Conservation (phyloP, 352 stramenopile genomes). For the Thalassiosira mediterranea region DNA sequence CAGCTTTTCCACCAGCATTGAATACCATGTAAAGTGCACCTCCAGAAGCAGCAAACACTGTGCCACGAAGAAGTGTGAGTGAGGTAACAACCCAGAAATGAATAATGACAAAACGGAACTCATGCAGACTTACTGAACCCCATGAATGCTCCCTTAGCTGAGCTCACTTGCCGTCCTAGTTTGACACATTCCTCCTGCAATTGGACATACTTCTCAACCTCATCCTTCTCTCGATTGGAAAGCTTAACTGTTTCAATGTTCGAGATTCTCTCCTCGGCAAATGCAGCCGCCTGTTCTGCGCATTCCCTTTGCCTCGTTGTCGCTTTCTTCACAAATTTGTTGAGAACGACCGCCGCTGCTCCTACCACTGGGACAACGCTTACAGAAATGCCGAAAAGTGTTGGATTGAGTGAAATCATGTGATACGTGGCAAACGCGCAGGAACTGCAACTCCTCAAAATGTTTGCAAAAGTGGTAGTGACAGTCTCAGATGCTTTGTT, state of each 20-base stretch:
- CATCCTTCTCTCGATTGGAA: conserved; percentile 65
- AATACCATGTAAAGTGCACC: conserved; percentile 76
- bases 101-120: no score
- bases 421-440: conserved; percentile 74
- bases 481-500: conserved; percentile 61
- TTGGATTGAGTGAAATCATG: conserved; percentile 74
- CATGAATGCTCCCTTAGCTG: conserved; percentile 77
- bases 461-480: conserved; percentile 70
- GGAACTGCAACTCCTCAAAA: conserved; percentile 67
- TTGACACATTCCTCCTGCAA: conserved; percentile 63
- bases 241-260: conserved; percentile 77
- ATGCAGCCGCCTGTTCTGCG: conserved; percentile 56
- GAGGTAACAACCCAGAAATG: no score
- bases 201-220: conserved; percentile 69
- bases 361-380: conserved; percentile 72
- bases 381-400: conserved; percentile 68
- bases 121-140: no score
- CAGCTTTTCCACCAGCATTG: conserved; percentile 63
- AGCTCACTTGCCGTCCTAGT: conserved; percentile 52
- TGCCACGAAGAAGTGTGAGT: no score
- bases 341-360: conserved; percentile 61
- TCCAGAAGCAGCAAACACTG: conserved; percentile 74
- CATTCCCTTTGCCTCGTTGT: conserved; percentile 62
- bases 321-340: conserved; percentile 74
- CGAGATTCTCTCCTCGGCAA: conserved; percentile 73